Percentiles rank a stretch among this genome's conserved stretches.
phyloP scores from a whole-genome alignment of 2,329 filamentous ascomycete genomes.

The Grosmannia clavigera region DNA sequence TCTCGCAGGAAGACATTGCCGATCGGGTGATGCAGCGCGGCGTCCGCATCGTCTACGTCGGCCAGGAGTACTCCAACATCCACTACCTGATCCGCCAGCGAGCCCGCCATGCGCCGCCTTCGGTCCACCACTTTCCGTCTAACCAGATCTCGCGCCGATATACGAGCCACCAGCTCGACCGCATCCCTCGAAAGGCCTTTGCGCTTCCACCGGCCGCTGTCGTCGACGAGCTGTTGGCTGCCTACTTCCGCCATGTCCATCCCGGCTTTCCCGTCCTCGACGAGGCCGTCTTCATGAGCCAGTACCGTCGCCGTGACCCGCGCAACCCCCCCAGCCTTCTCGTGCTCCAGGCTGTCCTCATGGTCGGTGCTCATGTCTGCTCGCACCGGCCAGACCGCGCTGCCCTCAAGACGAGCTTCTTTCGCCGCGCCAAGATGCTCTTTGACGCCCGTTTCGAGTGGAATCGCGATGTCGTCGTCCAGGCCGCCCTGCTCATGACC shows the following conservation, averaged over 20 bases:
- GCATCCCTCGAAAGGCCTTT: conserved; percentile 33
- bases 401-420: conserved; percentile 33
- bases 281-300: conserved; percentile 67
- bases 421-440: conserved; percentile 38
- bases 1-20: conserved; percentile 8
- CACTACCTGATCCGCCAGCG: conserved; percentile 41
- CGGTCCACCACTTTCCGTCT: conserved; percentile 19
- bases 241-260: conserved; percentile 78
- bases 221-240: conserved; percentile 35
- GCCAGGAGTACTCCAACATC: conserved; percentile 42
- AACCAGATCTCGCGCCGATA: conserved; percentile 24
- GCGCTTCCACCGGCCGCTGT: conserved; percentile 33
- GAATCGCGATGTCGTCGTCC: conserved; percentile 40
- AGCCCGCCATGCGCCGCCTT: conserved; percentile 13
- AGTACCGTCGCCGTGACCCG: conserved; percentile 55
- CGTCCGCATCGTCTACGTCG: conserved; percentile 34
- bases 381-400: conserved; percentile 22
- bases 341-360: conserved; percentile 76
- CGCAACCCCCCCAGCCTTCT: conserved; percentile 74
- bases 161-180: conserved; percentile 27
- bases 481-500: conserved; percentile 39
- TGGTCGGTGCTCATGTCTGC: conserved; percentile 39
- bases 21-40: conserved; percentile 9
- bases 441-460: conserved; percentile 41
- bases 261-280: conserved; percentile 86